Percentiles rank a stretch among this genome's conserved stretches.
These are phyloP conservation scores for Hypholoma fasciculare DNA, from an alignment of 768 basidiomycete species.

Conservation along the genomic window DNA sequence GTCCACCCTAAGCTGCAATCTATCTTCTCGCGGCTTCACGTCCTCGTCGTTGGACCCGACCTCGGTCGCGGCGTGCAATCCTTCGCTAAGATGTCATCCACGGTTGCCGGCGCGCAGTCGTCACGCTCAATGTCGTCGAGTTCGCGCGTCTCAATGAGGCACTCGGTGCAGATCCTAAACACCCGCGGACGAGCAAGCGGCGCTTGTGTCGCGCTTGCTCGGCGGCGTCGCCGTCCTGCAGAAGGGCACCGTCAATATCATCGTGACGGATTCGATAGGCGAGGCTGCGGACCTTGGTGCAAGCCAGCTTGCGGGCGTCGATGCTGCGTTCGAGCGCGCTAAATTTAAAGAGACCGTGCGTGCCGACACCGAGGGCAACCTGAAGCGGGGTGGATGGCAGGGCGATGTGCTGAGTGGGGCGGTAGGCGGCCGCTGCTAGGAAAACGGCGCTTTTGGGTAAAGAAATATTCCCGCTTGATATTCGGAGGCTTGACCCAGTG, in stretches of 20 bases:
- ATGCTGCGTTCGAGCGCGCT: conserved; percentile 51
- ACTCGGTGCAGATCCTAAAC: conserved; percentile 59
- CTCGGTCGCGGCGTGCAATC: conserved; percentile 93
- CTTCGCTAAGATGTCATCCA: conserved; percentile 75
- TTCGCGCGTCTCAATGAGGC: conserved; percentile 83
- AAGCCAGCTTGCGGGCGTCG: conserved; percentile 42
- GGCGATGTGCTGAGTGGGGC: conserved; percentile 91
- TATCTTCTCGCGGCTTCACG: conserved; percentile 85
- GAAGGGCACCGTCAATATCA: conserved; percentile 82
- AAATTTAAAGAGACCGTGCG: conserved; percentile 64
- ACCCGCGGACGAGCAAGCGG: conserved; percentile 58
- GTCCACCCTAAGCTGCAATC: conserved; percentile 58
- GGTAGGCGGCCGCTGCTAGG: conserved; percentile 90
- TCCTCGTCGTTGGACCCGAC: conserved; percentile 91
- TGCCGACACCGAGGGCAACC: conserved; percentile 73
- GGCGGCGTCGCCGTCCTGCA: conserved; percentile 90
- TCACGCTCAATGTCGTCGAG: conserved; percentile 95
- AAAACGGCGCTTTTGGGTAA: conserved; percentile 81
- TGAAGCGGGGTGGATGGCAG: conserved; percentile 95
- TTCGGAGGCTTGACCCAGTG: background rate
- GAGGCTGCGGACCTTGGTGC: conserved; percentile 44
- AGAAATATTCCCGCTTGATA: conserved; percentile 16
- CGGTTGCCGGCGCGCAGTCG: conserved; percentile 84
- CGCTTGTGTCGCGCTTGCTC: conserved; percentile 66
- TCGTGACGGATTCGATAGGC: conserved; percentile 74